A percentile compares a stretch with the other conserved stretches of the same genome.
Conservation (phyloP, 2,329 filamentous ascomycete species). For the Ophiostoma tasmaniense region DNA sequence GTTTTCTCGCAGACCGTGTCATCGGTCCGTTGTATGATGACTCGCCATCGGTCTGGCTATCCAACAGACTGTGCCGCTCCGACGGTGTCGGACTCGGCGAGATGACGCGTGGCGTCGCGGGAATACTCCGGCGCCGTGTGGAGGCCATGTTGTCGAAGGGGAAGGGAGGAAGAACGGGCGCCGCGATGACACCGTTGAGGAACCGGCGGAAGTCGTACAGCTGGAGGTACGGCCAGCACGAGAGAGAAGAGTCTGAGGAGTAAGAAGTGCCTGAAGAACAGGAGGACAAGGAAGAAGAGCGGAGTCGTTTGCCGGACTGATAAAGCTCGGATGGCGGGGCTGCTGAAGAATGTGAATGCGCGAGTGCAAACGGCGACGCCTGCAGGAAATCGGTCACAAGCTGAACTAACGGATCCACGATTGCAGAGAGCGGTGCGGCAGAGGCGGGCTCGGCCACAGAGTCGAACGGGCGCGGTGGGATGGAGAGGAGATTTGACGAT, state of each 20-base stretch:
- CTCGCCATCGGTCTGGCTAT: slow-evolving; percentile 22
- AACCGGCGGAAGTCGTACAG: slow-evolving; percentile 41
- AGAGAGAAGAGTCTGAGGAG: slow-evolving; percentile 19
- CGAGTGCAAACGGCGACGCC: slow-evolving; percentile 16
- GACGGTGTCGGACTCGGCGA: slow-evolving; percentile 75
- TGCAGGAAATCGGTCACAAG: slow-evolving; percentile 29
- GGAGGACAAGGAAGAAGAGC: slow-evolving; percentile 21
- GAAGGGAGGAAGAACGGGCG: slow-evolving; percentile 53
- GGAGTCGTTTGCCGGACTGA: slow-evolving; percentile 9
- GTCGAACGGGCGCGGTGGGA: slow-evolving; percentile 26
- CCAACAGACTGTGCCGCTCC: slow-evolving; percentile 41
- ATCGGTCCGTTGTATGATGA: slow-evolving; percentile 61
- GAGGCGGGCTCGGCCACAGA: slow-evolving; percentile 52
- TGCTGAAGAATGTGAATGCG: slow-evolving; percentile 7
- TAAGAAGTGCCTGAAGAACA: slow-evolving; percentile 22
- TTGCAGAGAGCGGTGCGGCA: slow-evolving; percentile 44
- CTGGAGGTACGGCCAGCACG: slow-evolving; percentile 18
- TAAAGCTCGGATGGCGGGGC: slow-evolving; percentile 7
- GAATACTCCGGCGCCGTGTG: slow-evolving; percentile 45
- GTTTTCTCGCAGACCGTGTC: slow-evolving; percentile 63
- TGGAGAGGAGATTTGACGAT: slow-evolving; percentile 13
- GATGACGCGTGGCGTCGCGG: slow-evolving; percentile 76
- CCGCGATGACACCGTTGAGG: slow-evolving; percentile 48
- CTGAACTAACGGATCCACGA: slow-evolving; percentile 48
- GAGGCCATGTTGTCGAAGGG: slow-evolving; percentile 26